These are phyloP conservation scores for Populus alba DNA, from an alignment of 345 rosid genomes.

Conservation along the genomic window DNA sequence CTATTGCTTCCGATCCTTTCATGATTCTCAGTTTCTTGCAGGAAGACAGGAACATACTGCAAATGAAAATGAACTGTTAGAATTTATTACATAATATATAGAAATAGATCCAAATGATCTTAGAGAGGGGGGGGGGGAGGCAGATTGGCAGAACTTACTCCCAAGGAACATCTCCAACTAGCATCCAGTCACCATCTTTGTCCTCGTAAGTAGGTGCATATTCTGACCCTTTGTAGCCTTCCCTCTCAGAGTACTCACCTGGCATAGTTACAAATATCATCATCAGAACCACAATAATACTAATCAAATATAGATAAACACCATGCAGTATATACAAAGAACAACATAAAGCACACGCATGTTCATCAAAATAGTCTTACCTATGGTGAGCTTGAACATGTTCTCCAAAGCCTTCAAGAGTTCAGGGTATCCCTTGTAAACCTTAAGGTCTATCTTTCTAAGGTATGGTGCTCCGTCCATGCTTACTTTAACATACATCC, in stretches of 20 bases:
- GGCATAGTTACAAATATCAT: background rate
- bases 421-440: constrained; percentile 15
- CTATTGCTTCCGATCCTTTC: constrained; percentile 79
- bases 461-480: constrained; percentile 29
- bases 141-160: constrained; percentile 5
- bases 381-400: constrained; percentile 20
- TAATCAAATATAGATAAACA: background rate
- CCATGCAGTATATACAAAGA: background rate
- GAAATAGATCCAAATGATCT: background rate
- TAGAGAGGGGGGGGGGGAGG: too few species aligned
- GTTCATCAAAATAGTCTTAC: background rate
- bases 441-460: constrained; percentile 21
- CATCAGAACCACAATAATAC: background rate
- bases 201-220: constrained; percentile 25
- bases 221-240: constrained; percentile 25
- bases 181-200: constrained; percentile 29
- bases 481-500: constrained; percentile 40
- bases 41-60: constrained; percentile 80
- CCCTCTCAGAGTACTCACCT: constrained; percentile 24
- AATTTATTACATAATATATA: too few species aligned
- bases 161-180: constrained; percentile 26
- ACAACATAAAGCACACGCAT: background rate
- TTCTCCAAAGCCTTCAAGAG: constrained; percentile 16
- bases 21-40: constrained; percentile 84
- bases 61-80: constrained; percentile 16